Base-by-base conservation (phyloP, 176 grass and related monocot genomes). In the Aegilops bicornis region DNA sequence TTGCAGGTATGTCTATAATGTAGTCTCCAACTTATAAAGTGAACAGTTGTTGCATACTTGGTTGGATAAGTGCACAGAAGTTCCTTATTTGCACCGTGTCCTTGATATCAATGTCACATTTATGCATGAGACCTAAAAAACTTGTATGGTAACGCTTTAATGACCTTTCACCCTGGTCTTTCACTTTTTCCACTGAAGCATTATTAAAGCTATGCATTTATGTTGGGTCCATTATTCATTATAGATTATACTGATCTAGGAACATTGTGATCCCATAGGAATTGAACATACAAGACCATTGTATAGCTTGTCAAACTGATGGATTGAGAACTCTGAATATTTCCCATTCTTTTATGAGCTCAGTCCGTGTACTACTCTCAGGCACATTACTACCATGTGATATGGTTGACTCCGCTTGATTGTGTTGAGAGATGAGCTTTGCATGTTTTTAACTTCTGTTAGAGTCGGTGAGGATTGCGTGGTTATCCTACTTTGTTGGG, bases 1-100 rank as follows among this genome's bases (percentile, higher is more conserved):
- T 99, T 83, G 83, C 88, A 96, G 97, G 97, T 99, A 99, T 68
- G 76, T 88, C 61, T 90, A 65, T 83, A 25, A 39, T 68, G 43
- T 64, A 79, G 24, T 81, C 69, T 87, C 65, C 79, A 81, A 64
- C 72, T 82, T 69, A 36, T 69, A 58, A 71, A 24, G 69, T 66
- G 52, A 61, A 79, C 45, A 84, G 17, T 81, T 76, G 37, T 66
- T 39, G 64, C 66, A 37, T 79, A 91, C 10, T 32, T 88, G 14
- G 50, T 40, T 88, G 35, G 74, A 62, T 78, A 62, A 40, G 59
- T 70, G 48, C 63, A 76, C 39, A 65, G 14, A 48, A 64, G 13
- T 74, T 69, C 56, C 33, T 78, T 73, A 12, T 83, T 62, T 52
- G 13, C 52, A 45, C 74, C 23, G 33, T 88, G 17, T 75, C 58